Evolutionary conservation across 2,329 filamentous ascomycete species (phyloP), one percentile per base, ranked within the genome.

Genomic region (Orbilia quercus): DNA sequence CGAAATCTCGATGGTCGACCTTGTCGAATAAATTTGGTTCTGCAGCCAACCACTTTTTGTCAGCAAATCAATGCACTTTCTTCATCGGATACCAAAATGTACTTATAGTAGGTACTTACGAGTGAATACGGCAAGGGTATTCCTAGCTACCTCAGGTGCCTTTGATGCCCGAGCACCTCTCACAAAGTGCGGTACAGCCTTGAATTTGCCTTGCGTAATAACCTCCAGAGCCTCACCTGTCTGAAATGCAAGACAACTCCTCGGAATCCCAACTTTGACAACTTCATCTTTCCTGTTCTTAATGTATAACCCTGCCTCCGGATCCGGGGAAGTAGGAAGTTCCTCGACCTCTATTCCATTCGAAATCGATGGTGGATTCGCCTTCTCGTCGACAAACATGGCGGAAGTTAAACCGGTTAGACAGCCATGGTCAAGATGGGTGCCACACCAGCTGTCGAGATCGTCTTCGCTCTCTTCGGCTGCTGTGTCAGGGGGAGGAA

Each of bases 181-280:
- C 7, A 99, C 95, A 80, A 96, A 98, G 83, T 99, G 95, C 76
- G 95, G 94, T 73, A 98, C 95, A 0, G 95, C 95, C 81, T 90
- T 91, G 84, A 99, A 96, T 78, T 87, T 88, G 7, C 95, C 95
- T n/a, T 86, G 84, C 0, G 94, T 98, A 79, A 99, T 97, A 67
- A 91, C 85, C 82, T 98, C 90, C 55, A 99, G 83, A 0, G 94
- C 90, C 82, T 97, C 92, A 1, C 94, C 95, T 0, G 94, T 99
- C 83, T 99, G 94, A 80, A 99, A 99, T 0, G 91, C 95, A 54
- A 99, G 89, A 80, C 92, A 95, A 79, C 96, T 92, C 44, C 89
- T 85, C 1, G 94, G 95, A 76, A 99, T 97, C 79, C 89, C 88
- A 77, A 98, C 92, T 81, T 98, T 95, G n/a, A 93, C 90, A 0